phyloP scores from a whole-genome alignment of 1,139 yeast genomes.

The Zygotorulaspora mrakii region DNA sequence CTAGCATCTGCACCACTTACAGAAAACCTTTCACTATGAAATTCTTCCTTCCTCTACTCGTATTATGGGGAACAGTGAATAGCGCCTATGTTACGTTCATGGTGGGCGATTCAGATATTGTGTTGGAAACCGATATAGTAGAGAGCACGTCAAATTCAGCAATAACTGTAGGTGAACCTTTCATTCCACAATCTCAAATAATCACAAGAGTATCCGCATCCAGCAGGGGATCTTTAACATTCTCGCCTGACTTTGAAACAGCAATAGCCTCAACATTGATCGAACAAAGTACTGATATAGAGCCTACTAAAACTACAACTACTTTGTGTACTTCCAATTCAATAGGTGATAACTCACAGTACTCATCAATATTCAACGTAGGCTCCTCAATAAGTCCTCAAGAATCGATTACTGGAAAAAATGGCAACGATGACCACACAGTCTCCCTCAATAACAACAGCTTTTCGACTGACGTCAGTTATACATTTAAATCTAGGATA shows the following conservation, averaged over 20 bases:
- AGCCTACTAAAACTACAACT: too few species aligned
- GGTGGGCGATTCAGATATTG: neutral
- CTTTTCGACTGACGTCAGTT: too few species aligned
- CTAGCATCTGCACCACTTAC: too few species aligned
- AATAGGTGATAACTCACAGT: too few species aligned
- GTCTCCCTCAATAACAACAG: too few species aligned
- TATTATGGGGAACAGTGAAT: conserved; percentile 3
- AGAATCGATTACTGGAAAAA: too few species aligned
- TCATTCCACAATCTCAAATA: neutral
- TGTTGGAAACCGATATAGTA: conserved; percentile 4
- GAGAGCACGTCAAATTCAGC: conserved; percentile 1
- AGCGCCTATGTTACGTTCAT: conserved; percentile 4
- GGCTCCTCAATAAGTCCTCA: too few species aligned
- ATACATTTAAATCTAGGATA: too few species aligned
- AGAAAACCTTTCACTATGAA: conserved; percentile 4
- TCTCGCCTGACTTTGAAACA: neutral
- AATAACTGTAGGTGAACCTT: conserved; percentile 4
- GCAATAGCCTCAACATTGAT: neutral
- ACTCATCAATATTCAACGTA: too few species aligned
- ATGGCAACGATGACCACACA: too few species aligned
- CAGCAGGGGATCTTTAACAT: neutral
- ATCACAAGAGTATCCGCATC: conserved; percentile 2
- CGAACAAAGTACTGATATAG: neutral
- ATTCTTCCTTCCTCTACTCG: conserved; percentile 1
- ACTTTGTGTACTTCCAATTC: too few species aligned